Percentiles rank a stretch among this genome's conserved stretches.
Evolutionary conservation across 2,329 filamentous ascomycete species (phyloP).

Genomic region (Claviceps humidiphila): DNA sequence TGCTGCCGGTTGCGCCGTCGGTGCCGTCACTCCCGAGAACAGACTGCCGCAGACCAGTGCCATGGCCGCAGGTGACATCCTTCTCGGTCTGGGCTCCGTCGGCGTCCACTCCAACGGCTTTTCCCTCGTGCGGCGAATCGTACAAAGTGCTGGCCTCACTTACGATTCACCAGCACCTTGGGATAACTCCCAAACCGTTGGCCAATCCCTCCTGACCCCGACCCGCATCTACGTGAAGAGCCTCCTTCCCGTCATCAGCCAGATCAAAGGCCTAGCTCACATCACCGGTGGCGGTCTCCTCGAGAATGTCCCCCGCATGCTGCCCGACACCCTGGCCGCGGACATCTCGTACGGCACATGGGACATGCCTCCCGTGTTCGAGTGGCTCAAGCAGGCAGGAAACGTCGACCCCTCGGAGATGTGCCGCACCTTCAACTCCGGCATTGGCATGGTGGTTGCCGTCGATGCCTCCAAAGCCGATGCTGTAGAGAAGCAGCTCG

Average conservation of each 20-base stretch:
- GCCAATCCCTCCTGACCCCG: constrained; percentile 69
- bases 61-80: constrained; percentile 73
- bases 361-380: constrained; percentile 66
- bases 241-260: constrained; percentile 51
- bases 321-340: constrained; percentile 65
- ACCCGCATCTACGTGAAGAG: constrained; percentile 89
- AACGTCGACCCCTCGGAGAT: constrained; percentile 68
- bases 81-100: constrained; percentile 73
- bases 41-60: constrained; percentile 62
- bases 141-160: constrained; percentile 56
- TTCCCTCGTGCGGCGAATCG: constrained; percentile 84
- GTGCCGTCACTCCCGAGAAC: constrained; percentile 56
- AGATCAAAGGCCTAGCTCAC: constrained; percentile 87
- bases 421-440: constrained; percentile 87
- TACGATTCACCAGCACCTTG: constrained; percentile 70
- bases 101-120: constrained; percentile 96
- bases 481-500: constrained; percentile 45
- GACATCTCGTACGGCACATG: constrained; percentile 68
- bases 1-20: constrained; percentile 78
- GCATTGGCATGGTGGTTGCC: constrained; percentile 85
- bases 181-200: constrained; percentile 49
- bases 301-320: constrained; percentile 91
- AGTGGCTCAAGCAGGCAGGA: constrained; percentile 67
- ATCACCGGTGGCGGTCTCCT: constrained; percentile 89
- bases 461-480: constrained; percentile 53